phyloP scores from a whole-genome alignment of 2,329 filamentous ascomycete genomes.

The Metarhizium robertsii region DNA sequence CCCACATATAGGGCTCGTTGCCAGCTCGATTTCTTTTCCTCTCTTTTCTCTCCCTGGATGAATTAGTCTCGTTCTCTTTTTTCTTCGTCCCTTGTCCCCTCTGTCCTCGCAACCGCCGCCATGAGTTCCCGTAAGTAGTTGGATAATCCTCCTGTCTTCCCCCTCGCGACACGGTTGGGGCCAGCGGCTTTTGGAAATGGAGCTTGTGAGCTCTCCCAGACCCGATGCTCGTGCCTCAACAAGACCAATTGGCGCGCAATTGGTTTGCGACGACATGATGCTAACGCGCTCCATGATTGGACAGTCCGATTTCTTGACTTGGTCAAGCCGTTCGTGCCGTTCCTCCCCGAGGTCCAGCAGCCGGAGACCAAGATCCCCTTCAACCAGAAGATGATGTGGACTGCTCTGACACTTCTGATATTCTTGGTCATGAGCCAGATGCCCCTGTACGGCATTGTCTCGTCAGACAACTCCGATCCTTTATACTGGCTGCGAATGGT shows the following conservation, averaged over 20 bases:
- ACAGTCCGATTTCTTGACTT: slow-evolving; percentile 98
- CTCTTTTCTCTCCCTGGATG: slow-evolving; percentile 28
- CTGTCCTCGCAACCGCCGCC: slow-evolving; percentile 26
- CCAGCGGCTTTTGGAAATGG: slow-evolving; percentile 7
- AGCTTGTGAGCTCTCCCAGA: slow-evolving; percentile 1
- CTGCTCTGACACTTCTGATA: slow-evolving; percentile 86
- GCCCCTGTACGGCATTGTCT: slow-evolving; percentile 98
- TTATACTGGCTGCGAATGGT: slow-evolving; percentile 99
- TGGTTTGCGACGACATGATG: slow-evolving; percentile 13
- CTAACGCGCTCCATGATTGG: slow-evolving; percentile 17
- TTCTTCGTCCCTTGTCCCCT: slow-evolving; percentile 13
- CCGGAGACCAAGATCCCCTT: slow-evolving; percentile 98
- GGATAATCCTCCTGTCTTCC: slow-evolving; percentile 5
- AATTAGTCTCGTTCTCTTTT: slow-evolving; percentile 29
- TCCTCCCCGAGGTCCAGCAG: slow-evolving; percentile 97
- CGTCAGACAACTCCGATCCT: slow-evolving; percentile 94
- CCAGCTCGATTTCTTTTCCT: slow-evolving; percentile 26
- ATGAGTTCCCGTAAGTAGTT: slow-evolving; percentile 48
- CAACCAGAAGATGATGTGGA: slow-evolving; percentile 98
- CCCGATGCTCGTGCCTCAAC: slow-evolving; percentile 1
- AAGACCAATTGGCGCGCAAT: slow-evolving; percentile 14
- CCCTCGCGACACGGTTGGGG: background rate
- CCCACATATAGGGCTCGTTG: slow-evolving; percentile 25
- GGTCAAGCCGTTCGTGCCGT: slow-evolving; percentile 98
- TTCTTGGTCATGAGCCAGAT: slow-evolving; percentile 99